phyloP scores from a whole-genome alignment of 2,329 filamentous ascomycete genomes.

The Plenodomus biglobosus region DNA sequence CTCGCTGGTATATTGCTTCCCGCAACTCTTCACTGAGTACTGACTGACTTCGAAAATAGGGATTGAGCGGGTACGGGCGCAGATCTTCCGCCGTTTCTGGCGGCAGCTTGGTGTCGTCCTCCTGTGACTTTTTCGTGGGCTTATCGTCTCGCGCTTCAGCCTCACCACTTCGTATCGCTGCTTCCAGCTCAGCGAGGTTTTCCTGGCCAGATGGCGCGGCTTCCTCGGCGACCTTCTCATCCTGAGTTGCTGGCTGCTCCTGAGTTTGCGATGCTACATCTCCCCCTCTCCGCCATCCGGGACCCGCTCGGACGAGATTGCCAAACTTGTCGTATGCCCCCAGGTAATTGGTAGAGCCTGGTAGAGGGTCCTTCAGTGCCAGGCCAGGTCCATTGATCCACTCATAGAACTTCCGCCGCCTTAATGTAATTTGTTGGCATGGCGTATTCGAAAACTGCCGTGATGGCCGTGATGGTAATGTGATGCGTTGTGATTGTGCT shows the following conservation, averaged over 20 bases:
- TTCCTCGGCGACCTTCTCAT: constrained; percentile 24
- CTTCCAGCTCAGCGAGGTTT: constrained; percentile 31
- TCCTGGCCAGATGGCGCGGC: constrained; percentile 34
- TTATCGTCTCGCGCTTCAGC: constrained; percentile 20
- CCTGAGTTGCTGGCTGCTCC: constrained; percentile 4
- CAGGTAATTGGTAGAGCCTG: constrained; percentile 58
- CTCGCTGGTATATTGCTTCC: constrained; percentile 71
- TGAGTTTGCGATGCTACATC: constrained; percentile 16
- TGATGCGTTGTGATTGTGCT: constrained; percentile 26
- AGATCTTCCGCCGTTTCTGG: constrained; percentile 40
- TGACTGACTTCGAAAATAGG: constrained; percentile 66
- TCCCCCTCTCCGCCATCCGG: constrained; percentile 23
- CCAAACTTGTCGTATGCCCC: constrained; percentile 56
- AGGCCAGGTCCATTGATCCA: constrained; percentile 61
- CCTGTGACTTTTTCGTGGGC: constrained; percentile 9
- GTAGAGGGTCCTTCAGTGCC: constrained; percentile 52
- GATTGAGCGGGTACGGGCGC: constrained; percentile 73
- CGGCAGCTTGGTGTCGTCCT: constrained; percentile 27
- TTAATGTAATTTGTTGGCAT: constrained; percentile 49
- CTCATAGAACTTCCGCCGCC: constrained; percentile 58
- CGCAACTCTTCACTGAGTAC: constrained; percentile 74
- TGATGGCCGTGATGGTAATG: constrained; percentile 24
- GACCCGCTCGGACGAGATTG: constrained; percentile 47
- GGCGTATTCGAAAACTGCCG: constrained; percentile 44
- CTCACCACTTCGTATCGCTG: constrained; percentile 22